These are phyloP conservation scores for Collybia sp. DNA, from an alignment of 768 basidiomycete genomes.

Conservation along the genomic window DNA sequence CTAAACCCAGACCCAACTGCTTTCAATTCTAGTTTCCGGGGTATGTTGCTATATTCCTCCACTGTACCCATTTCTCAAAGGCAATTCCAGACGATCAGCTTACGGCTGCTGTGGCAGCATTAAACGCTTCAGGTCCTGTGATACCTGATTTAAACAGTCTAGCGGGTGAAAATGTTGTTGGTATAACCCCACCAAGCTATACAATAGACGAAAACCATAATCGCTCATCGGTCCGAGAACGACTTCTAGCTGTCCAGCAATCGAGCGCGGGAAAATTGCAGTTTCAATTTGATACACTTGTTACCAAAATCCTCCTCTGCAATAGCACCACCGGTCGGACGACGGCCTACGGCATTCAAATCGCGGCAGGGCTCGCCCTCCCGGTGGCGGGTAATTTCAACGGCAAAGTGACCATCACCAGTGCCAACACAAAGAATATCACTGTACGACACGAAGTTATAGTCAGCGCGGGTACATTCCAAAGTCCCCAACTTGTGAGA, in stretches of 20 bases:
- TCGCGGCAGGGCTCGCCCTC: conserved; percentile 16
- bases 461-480: conserved; percentile 22
- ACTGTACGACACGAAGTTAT: conserved; percentile 22
- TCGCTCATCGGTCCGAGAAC: conserved; percentile 20
- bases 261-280: conserved; percentile 10
- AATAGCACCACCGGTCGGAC: conserved; percentile 4
- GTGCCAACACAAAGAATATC: conserved; percentile 10
- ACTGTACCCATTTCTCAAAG: not conserved
- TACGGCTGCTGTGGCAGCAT: conserved; percentile 12
- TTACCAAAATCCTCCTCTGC: conserved; percentile 18
- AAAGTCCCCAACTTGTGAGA: conserved; percentile 22
- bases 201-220: conserved; percentile 18
- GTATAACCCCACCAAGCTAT: conserved; percentile 13
- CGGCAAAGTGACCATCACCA: conserved; percentile 11
- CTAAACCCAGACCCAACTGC: conserved; percentile 15
- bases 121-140: conserved; percentile 9
- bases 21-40: conserved; percentile 16
- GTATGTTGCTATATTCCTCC: conserved; percentile 5
- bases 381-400: conserved; percentile 21
- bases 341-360: conserved; percentile 19
- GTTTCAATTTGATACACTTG: conserved; percentile 19
- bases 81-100: conserved; percentile 17
- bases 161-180: conserved; percentile 13
- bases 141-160: conserved; percentile 19
- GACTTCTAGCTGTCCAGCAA: conserved; percentile 12